A percentile compares a stretch with the other conserved stretches of the same genome.
Conservation (phyloP, 352 stramenopile genomes). For the Pythium pyrilobum region DNA sequence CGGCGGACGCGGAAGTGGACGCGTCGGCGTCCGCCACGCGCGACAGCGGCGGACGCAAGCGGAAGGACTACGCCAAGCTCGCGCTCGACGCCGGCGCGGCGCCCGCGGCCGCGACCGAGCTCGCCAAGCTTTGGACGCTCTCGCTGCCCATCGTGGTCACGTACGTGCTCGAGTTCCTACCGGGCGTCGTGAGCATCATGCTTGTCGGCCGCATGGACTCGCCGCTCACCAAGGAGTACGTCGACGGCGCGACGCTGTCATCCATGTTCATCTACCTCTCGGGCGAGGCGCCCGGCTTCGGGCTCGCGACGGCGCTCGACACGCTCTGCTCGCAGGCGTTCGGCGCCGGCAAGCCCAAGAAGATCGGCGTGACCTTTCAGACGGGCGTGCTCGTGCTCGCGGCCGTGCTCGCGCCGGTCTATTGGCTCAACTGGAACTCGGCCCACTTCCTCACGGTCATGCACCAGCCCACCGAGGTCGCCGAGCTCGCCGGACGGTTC, state of each 20-base stretch:
- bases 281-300: constrained; percentile 70
- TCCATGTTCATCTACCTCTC: constrained; percentile 82
- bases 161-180: constrained; percentile 71
- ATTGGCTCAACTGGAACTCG: constrained; percentile 75
- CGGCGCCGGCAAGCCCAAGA: constrained; percentile 55
- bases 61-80: neutral
- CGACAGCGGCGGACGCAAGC: neutral
- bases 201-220: constrained; percentile 72
- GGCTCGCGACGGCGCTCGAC: constrained; percentile 82
- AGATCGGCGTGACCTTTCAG: constrained; percentile 85
- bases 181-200: constrained; percentile 54
- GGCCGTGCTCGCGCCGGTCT: constrained; percentile 48
- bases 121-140: constrained; percentile 32
- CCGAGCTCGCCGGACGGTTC: constrained; percentile 66
- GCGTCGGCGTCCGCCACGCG: neutral
- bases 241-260: constrained; percentile 62
- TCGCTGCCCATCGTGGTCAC: constrained; percentile 67
- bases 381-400: constrained; percentile 67
- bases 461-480: constrained; percentile 57
- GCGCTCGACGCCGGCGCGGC: neutral
- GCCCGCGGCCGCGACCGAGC: constrained; percentile 18
- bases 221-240: constrained; percentile 59
- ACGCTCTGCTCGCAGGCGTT: constrained; percentile 85
- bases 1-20: neutral
- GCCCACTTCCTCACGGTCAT: constrained; percentile 51